Base-by-base conservation (phyloP, 306 rosid genomes). In the Hylodesmum podocarpum region DNA sequence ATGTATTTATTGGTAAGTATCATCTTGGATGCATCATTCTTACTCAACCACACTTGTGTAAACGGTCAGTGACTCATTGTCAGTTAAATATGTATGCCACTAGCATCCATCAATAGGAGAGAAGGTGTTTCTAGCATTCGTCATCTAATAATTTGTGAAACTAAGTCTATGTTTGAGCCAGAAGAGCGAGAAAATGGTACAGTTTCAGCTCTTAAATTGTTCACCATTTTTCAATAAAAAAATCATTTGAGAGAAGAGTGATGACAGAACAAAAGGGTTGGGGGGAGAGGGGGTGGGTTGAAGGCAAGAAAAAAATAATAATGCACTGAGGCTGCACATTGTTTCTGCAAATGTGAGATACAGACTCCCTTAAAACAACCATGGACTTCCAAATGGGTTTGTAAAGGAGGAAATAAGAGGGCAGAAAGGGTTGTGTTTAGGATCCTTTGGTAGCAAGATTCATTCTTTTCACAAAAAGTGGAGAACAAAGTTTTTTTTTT, bases 1-100 rank as follows among this genome's bases (percentile, higher is more conserved):
- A 95, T 86, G 97, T 95, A 37, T 95, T 95, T 61, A 85, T 95
- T 39, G 99, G 99, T 95, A 28, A 76, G 87, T 58, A 61, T 78
- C 51, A 22, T 31, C 66, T 80, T 51, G 43, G 15, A 64, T 80
- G 44, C 54, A 54, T 64, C 43, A 53, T 41, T 79, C 33, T 55
- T 47, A 8, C 25, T 73, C 59, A 15, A 51, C 44, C 19, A 55
- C 36, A 28, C 24, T 33, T 15, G n/a, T 53, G 18, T 19, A 36
- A 53, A 25, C 18, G 12, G 9, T 49, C 3, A 22, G 21, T 62
- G 15, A 13, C 53, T 68, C 40, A 36, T 10, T 65, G 11, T 49
- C 54, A 27, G 49, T 59, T 22, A 40, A 67, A 59, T 25, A 50
- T 31, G 40, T 55, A 59, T 41, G 39, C 57, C 61, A 58, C 37